A percentile compares a stretch with the other conserved stretches of the same genome.
Evolutionary conservation across 371 early-diverging fungal species (phyloP).

Genomic region (Circinella minor): DNA sequence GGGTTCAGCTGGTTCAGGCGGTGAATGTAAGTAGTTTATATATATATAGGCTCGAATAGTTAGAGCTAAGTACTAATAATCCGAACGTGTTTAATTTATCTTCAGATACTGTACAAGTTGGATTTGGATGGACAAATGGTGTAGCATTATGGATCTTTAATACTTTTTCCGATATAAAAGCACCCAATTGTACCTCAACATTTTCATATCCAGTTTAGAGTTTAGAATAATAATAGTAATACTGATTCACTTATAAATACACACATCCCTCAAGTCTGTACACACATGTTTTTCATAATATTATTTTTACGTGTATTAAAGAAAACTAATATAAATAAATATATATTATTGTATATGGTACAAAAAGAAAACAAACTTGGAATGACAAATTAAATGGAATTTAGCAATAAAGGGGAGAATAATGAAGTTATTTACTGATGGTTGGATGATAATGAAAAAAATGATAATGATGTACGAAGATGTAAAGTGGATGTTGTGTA

Average conservation of each 20-base stretch:
- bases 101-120: slow-evolving; percentile 71
- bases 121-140: slow-evolving; percentile 97
- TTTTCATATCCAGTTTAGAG: slow-evolving; percentile 11
- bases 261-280: too few relatives aligned
- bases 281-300: too few relatives aligned
- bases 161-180: slow-evolving; percentile 44
- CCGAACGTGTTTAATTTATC: background rate
- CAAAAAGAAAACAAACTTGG: background rate
- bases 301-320: too few relatives aligned
- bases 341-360: background rate
- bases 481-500: background rate
- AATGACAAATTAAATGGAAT: too few relatives aligned
- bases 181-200: slow-evolving; percentile 41
- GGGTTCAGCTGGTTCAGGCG: slow-evolving; percentile 75
- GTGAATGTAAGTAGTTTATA: slow-evolving; percentile 65
- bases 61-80: too few relatives aligned
- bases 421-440: too few relatives aligned
- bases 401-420: too few relatives aligned
- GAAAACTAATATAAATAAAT: too few relatives aligned
- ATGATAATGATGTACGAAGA: background rate
- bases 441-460: background rate
- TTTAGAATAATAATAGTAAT: too few relatives aligned
- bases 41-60: background rate
- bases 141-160: slow-evolving; percentile 71
- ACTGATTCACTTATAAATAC: too few relatives aligned